Evolutionary conservation across 1,139 yeast species (phyloP), one percentile per base, ranked within the genome.

Genomic region (Sugiyamaella japonica): DNA sequence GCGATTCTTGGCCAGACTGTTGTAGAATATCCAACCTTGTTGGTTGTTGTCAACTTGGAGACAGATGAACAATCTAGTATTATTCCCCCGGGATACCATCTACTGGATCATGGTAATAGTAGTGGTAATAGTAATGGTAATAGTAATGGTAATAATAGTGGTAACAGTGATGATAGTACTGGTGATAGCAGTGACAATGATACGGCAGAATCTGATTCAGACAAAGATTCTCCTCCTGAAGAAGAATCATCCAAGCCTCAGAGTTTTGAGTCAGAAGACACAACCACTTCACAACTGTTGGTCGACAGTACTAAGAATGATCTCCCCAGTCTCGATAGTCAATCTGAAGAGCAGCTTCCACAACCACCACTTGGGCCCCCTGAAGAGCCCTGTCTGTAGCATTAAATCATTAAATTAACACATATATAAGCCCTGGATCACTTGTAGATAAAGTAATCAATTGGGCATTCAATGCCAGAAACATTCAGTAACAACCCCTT

Each of bases 1-100:
- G 76, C 75, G 0, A 66, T 90, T 39, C 70, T 74, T 54, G 82
- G 82, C 50, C 76, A 77, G 55, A 76, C 84, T 0, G 88, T 90
- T 0, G 72, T 89, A 39, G 97, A 89, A 66, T 89, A 79, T 62
- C 96, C 97, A 0, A 85, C 91, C 0, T 12, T 45, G 8, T 73
- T 89, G 12, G 37, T 44, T 12, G 41, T 53, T 6, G 29, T 51
- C 20, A 29, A 17, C 36, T n/a, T 29, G 10, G 32, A 48, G 8
- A 36, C 7, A 16, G 36, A 15, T 8, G 31, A 13, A 13, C 29
- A 31, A 20, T 10, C 39, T 3, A 44, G 15, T 5, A 6, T 15
- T 7, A n/a, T 50, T n/a, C 53, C 53, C 7, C 32, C 45, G 2
- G 3, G 78, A 75, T 56, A 75, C n/a, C n/a, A n/a, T 86, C 4